A percentile compares a stretch with the other conserved stretches of the same genome.
phyloP scores from a whole-genome alignment of 2,329 filamentous ascomycete species.

The Aureobasidium sp. region DNA sequence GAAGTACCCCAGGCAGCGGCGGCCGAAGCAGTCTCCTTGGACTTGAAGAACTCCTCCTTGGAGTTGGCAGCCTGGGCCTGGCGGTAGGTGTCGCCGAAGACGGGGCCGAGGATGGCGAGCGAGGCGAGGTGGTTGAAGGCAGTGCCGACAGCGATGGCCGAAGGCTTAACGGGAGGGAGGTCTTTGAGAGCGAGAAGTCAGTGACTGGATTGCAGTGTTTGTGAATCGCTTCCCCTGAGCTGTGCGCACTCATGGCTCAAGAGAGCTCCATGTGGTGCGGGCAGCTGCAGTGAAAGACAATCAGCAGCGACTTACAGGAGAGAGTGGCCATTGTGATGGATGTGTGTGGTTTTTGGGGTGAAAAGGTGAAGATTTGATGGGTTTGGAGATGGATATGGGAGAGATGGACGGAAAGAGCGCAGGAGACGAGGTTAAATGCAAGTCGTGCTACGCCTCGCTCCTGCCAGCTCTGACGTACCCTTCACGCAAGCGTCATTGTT shows the following conservation, averaged over 20 bases:
- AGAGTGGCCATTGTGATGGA: conserved; percentile 47
- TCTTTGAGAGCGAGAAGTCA: conserved; percentile 36
- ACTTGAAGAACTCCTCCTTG: conserved; percentile 93
- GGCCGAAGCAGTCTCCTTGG: conserved; percentile 82
- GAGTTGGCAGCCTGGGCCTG: conserved; percentile 85
- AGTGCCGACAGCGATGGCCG: conserved; percentile 91
- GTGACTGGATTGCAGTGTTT: conserved; percentile 4
- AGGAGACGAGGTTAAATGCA: conserved; percentile 16
- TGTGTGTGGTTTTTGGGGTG: conserved; percentile 7
- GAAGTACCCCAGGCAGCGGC: conserved; percentile 87
- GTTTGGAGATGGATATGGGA: conserved; percentile 13
- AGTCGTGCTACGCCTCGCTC: conserved; percentile 12
- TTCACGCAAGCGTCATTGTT: conserved; percentile 3
- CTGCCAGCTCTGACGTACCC: conserved; percentile 4
- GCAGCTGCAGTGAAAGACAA: not conserved
- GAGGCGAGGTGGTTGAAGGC: conserved; percentile 92
- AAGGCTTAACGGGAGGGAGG: conserved; percentile 86
- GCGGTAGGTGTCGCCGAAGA: conserved; percentile 94
- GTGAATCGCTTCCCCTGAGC: not conserved
- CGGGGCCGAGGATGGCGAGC: conserved; percentile 75
- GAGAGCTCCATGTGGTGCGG: not conserved
- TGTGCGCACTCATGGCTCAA: not conserved
- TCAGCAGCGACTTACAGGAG: conserved; percentile 44
- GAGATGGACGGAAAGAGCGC: conserved; percentile 9
- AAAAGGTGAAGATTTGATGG: not conserved